These are phyloP conservation scores for Sclerotinia sclerotiorum DNA, from an alignment of 2,329 filamentous ascomycete species.

Conservation along the genomic window DNA sequence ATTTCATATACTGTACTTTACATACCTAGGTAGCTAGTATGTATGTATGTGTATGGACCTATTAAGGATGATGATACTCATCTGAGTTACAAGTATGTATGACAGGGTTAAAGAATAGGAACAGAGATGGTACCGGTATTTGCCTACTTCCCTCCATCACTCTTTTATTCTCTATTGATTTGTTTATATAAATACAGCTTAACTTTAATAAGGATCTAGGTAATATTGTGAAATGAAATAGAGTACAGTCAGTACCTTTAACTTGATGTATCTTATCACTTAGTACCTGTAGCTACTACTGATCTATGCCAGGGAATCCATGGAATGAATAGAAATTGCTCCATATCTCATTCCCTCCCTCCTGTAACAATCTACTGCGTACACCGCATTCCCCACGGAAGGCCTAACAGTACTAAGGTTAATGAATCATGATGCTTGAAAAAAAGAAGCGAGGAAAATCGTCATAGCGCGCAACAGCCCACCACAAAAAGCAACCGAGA, in stretches of 20 bases:
- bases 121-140: not conserved
- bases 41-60: no score
- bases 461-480: conserved; percentile 29
- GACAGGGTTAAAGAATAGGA: not conserved
- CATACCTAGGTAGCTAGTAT: no score
- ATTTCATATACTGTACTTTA: not conserved
- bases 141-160: not conserved
- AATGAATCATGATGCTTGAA: not conserved
- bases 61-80: not conserved
- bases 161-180: not conserved
- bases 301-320: no score
- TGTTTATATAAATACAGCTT: no score
- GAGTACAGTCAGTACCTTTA: no score
- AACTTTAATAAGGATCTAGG: no score
- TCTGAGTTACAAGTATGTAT: not conserved
- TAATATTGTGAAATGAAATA: no score
- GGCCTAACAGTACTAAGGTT: not conserved
- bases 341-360: no score
- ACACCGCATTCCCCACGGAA: not conserved
- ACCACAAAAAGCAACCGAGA: conserved; percentile 15
- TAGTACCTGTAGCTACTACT: no score
- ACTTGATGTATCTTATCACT: no score
- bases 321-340: no score
- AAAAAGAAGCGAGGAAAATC: conserved; percentile 20
- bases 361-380: no score